Conservation (phyloP, 192 early-diverging fungal species). For the Gorgonomyces haynaldii region DNA sequence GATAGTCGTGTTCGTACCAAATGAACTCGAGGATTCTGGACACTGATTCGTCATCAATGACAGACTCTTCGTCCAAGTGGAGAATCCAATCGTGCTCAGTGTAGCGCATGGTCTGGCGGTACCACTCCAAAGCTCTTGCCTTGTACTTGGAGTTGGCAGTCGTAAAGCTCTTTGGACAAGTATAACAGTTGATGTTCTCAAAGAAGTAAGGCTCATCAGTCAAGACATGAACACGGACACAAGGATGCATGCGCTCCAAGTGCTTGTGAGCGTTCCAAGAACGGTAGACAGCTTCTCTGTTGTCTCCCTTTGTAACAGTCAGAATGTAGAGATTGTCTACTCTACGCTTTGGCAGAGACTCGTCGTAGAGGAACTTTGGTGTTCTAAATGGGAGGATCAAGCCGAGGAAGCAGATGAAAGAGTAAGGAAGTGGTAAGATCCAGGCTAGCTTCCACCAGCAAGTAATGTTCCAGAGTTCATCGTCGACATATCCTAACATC, state of each 20-base stretch:
- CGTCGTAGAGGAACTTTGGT: constrained; percentile 10
- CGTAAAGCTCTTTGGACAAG: constrained; percentile 36
- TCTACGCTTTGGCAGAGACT: constrained; percentile 15
- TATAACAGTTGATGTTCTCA: constrained; percentile 47
- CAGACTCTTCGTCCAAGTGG: constrained; percentile 46
- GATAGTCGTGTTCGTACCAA: constrained; percentile 34
- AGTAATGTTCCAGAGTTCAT: constrained; percentile 14
- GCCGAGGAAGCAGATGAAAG: constrained; percentile 18
- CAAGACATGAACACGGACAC: constrained; percentile 42
- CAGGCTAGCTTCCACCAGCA: constrained; percentile 16
- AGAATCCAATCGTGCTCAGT: constrained; percentile 47
- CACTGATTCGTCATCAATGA: constrained; percentile 41
- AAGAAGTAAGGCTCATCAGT: constrained; percentile 48
- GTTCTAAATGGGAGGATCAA: constrained; percentile 15
- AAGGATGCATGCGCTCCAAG: constrained; percentile 39
- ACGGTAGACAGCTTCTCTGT: constrained; percentile 39
- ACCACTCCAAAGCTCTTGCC: constrained; percentile 48
- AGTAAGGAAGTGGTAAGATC: constrained; percentile 18
- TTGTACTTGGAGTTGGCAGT: constrained; percentile 39
- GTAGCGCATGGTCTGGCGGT: constrained; percentile 40
- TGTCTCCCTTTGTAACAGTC: constrained; percentile 47
- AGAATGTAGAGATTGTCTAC: constrained; percentile 48
- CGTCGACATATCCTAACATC: constrained; percentile 8
- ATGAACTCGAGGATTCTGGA: constrained; percentile 31
- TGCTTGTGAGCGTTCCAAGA: constrained; percentile 43